Conservation (phyloP, 2,329 filamentous ascomycete genomes). For the Epichloe gansuensis region DNA sequence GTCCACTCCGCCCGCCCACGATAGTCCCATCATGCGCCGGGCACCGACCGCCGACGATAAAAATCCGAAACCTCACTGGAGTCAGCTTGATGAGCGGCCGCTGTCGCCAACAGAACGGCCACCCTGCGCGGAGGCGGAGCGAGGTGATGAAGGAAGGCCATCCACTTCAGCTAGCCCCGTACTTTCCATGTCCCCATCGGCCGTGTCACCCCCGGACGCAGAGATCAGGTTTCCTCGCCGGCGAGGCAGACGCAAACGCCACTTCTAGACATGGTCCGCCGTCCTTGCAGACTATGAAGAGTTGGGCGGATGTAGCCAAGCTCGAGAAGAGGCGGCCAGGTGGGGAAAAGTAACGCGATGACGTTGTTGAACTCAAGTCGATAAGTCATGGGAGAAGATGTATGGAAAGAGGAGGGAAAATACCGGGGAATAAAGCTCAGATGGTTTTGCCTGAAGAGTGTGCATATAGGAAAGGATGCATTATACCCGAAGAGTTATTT, state of each 20-base stretch:
- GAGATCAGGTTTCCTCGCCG: slow-evolving; percentile 7
- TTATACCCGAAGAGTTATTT: no score
- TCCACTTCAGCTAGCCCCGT: slow-evolving; percentile 13
- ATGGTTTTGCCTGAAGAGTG: no score
- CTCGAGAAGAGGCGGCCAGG: slow-evolving; percentile 10
- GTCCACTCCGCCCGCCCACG: slow-evolving; percentile 18
- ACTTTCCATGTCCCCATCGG: slow-evolving; percentile 17
- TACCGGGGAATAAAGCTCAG: background rate
- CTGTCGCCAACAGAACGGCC: background rate
- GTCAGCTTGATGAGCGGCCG: slow-evolving; percentile 11
- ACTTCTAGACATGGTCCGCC: slow-evolving; percentile 16
- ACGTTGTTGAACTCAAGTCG: background rate
- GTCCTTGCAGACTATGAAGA: slow-evolving; percentile 23
- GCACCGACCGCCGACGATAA: slow-evolving; percentile 7
- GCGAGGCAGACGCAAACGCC: slow-evolving; percentile 8
- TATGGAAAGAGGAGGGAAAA: background rate
- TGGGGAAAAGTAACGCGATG: background rate
- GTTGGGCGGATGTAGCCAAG: slow-evolving; percentile 29
- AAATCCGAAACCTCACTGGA: slow-evolving; percentile 13
- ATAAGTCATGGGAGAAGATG: background rate
- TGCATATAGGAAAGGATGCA: no score
- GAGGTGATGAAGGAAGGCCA: slow-evolving; percentile 5
- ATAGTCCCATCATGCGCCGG: slow-evolving; percentile 18
- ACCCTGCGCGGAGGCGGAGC: background rate
- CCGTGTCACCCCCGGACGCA: slow-evolving; percentile 19